Percentiles rank a stretch among this genome's conserved stretches.
Conservation (phyloP, 2,329 filamentous ascomycete species). For the Emericellopsis cladophorae region DNA sequence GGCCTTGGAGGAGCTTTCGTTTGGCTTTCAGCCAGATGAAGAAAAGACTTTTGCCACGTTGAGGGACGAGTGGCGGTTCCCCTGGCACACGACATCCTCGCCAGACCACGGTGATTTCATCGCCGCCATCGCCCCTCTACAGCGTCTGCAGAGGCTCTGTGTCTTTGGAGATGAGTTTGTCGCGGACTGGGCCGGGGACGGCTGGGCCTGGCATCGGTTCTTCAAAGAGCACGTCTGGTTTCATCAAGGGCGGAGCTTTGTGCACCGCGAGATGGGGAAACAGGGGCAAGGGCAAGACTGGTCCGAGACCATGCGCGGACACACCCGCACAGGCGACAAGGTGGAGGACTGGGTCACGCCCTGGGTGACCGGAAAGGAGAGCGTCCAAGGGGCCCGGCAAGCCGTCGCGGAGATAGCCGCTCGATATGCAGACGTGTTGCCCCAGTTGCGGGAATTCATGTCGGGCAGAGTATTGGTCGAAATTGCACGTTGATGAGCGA, state of each 20-base stretch:
- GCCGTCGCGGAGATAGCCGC: not conserved
- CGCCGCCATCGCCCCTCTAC: not conserved
- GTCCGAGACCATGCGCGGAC: not conserved
- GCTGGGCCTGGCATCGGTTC: constrained; percentile 1
- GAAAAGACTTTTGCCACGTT: not conserved
- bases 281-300: not conserved
- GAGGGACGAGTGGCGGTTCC: not conserved
- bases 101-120: not conserved
- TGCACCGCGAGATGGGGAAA: not conserved
- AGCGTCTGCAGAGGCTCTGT: not conserved
- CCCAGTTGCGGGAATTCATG: not conserved
- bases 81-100: not conserved
- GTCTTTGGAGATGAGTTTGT: not conserved
- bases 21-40: not conserved
- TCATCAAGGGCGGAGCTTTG: not conserved
- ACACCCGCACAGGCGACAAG: not conserved
- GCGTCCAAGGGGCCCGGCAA: not conserved
- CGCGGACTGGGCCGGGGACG: not conserved
- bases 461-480: not conserved
- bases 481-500: not conserved
- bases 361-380: not conserved
- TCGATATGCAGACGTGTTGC: not conserved
- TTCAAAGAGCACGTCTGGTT: not conserved
- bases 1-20: constrained; percentile 1
- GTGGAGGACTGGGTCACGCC: not conserved